Evolutionary conservation across 768 basidiomycete genomes (phyloP).

Genomic region (Rhodotorula taiwanensis): DNA sequence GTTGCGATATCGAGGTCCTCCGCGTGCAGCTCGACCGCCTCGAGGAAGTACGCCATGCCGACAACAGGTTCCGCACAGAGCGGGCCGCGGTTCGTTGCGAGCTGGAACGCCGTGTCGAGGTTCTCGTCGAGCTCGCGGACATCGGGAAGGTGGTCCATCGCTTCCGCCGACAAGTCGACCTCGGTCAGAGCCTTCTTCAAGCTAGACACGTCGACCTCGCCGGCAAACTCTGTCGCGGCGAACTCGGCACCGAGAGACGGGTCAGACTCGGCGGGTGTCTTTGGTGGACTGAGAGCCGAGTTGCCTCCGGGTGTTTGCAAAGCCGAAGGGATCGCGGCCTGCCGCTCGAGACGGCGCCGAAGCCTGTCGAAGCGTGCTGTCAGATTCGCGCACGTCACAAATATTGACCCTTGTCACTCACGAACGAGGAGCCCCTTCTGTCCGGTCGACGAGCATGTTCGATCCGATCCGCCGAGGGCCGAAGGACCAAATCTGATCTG

Average conservation of each 20-base stretch:
- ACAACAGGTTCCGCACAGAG: conserved; percentile 91
- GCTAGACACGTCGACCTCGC: conserved; percentile 21
- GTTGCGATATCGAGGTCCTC: conserved; percentile 19
- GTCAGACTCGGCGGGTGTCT: conserved; percentile 2
- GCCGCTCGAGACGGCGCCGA: conserved; percentile 30
- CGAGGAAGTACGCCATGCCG: conserved; percentile 84
- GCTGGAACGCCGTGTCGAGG: conserved; percentile 88
- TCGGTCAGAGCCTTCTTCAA: conserved; percentile 15
- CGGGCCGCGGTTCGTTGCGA: conserved; percentile 89
- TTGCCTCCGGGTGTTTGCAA: conserved; percentile 22
- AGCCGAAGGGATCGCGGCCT: conserved; percentile 25
- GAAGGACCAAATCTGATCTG: conserved; percentile 77
- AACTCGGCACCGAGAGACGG: conserved; percentile 11
- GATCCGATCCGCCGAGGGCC: conserved; percentile 81
- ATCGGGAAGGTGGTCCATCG: conserved; percentile 20
- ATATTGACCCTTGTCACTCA: conserved; percentile 24
- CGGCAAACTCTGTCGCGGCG: conserved; percentile 14
- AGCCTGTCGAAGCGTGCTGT: conserved; percentile 17
- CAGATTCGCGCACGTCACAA: not conserved
- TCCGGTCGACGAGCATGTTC: conserved; percentile 73
- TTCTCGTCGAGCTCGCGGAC: conserved; percentile 66
- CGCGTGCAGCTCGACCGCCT: conserved; percentile 60
- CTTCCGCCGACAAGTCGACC: conserved; percentile 4
- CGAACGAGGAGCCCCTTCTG: conserved; percentile 43
- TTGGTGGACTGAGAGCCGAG: conserved; percentile 12